Conservation (phyloP, 169 alveolate genomes). For the Plasmodium cynomolgi region DNA sequence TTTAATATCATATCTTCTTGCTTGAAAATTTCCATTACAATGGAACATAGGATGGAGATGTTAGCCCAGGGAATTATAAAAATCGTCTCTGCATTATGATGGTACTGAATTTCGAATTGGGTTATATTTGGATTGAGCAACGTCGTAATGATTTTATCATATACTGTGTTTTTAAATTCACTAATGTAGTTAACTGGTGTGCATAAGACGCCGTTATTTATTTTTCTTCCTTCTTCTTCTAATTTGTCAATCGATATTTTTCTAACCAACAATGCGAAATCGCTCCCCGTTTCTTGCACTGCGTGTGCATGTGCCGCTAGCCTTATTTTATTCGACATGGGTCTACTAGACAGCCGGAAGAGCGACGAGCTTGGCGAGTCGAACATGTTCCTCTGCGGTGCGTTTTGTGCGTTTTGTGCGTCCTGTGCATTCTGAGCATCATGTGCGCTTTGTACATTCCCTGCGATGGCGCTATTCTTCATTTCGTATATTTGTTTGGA, state of each 20-base stretch:
- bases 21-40: constrained; percentile 86
- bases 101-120: constrained; percentile 75
- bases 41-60: constrained; percentile 83
- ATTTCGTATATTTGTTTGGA: background rate
- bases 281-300: constrained; percentile 86
- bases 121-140: constrained; percentile 82
- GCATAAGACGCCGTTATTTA: constrained; percentile 80
- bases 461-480: background rate
- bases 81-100: constrained; percentile 76
- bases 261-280: constrained; percentile 87
- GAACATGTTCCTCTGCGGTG: constrained; percentile 34
- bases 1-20: constrained; percentile 97
- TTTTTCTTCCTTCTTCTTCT: constrained; percentile 92
- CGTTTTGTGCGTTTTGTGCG: background rate
- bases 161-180: constrained; percentile 81
- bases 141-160: constrained; percentile 81
- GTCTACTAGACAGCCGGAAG: constrained; percentile 64
- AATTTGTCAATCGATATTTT: constrained; percentile 91
- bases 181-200: constrained; percentile 77
- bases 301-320: constrained; percentile 88
- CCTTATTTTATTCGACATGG: constrained; percentile 79
- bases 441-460: background rate
- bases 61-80: constrained; percentile 87
- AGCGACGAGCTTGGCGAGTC: constrained; percentile 49
- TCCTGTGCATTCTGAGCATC: background rate